Base-by-base conservation (phyloP, 495 filamentous ascomycete species). In the Penicillium malachiteum region DNA sequence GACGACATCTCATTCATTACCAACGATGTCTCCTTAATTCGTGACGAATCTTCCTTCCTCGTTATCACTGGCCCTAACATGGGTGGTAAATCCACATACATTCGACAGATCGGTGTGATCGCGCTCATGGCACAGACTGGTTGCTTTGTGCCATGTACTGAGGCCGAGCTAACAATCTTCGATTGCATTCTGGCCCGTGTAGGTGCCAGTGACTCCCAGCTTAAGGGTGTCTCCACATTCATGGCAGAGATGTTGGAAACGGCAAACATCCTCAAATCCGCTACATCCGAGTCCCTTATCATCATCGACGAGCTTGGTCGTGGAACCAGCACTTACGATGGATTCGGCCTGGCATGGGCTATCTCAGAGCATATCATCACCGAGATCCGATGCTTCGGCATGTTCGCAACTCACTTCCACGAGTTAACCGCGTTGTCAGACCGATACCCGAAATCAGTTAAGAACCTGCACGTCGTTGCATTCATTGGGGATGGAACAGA, bases 181-280 rank as follows among this genome's bases (percentile, higher is more conserved):
- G 94, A 99, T 74, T 95, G 90, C 67, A 97, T 99, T 54, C 90
- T 99, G 34, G 95, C 94, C 8, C 88, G 94, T 59, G 94, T 99
- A 4, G 94, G 94, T 48, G 94, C 94, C 5, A 92, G 87, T 66
- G 94, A 99, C 71, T 92, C 88, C 7, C 94, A 97, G 68, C 84
- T 99, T 37, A 99, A 99, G 73, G 94, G 94, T 35, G 95, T 99
- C 7, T 96, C 91, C 39, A 99, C 94, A 0, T 99, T 99, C 78
- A 99, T 99, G 95, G 95, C 95, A 0, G 94, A 99, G 76, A 99
- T 99, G 94, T 81, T 99, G 26, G 94, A 99, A 67, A 99, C 94
- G 0, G 90, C 94, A 53, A 97, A 96, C 64, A 99, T 99, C 57
- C 88, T 99, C 66, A 97, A 97, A 73, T 92, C 89, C 5, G 94